Conservation (phyloP, 1,139 yeast genomes). For the Pichiaceae sp. region DNA sequence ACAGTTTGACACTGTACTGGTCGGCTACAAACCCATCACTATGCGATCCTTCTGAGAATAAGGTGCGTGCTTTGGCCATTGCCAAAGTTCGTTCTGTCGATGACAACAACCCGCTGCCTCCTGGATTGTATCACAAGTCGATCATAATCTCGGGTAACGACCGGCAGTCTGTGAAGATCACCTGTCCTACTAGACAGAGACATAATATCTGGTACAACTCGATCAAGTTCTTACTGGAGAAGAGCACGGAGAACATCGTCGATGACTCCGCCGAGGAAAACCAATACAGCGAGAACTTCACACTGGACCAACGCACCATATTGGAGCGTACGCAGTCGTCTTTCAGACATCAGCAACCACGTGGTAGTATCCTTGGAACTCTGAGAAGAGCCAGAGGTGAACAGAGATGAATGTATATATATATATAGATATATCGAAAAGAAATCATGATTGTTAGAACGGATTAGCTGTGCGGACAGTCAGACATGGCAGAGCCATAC, state of each 20-base stretch:
- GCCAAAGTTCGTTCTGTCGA: constrained; percentile 69
- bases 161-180: constrained; percentile 55
- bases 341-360: constrained; percentile 18
- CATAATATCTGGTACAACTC: constrained; percentile 93
- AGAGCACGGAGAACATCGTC: constrained; percentile 54
- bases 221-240: constrained; percentile 62
- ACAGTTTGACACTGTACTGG: constrained; percentile 88
- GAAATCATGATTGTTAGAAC: constrained; percentile 28
- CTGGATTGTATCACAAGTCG: constrained; percentile 83
- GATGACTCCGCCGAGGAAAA: constrained; percentile 21
- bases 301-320: constrained; percentile 19
- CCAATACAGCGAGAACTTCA: constrained; percentile 21
- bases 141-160: constrained; percentile 67
- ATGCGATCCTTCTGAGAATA: constrained; percentile 55
- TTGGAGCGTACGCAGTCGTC: constrained; percentile 19
- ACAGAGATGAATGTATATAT: neutral
- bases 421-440: neutral
- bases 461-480: constrained; percentile 94
- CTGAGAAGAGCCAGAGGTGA: neutral
- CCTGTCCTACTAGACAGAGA: constrained; percentile 82
- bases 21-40: constrained; percentile 73
- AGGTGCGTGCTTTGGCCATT: constrained; percentile 77
- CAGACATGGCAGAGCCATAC: constrained; percentile 91
- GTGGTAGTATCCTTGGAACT: constrained; percentile 5
- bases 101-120: constrained; percentile 83